Conservation (phyloP, 2,329 filamentous ascomycete species). For the Colletotrichum tropicale region DNA sequence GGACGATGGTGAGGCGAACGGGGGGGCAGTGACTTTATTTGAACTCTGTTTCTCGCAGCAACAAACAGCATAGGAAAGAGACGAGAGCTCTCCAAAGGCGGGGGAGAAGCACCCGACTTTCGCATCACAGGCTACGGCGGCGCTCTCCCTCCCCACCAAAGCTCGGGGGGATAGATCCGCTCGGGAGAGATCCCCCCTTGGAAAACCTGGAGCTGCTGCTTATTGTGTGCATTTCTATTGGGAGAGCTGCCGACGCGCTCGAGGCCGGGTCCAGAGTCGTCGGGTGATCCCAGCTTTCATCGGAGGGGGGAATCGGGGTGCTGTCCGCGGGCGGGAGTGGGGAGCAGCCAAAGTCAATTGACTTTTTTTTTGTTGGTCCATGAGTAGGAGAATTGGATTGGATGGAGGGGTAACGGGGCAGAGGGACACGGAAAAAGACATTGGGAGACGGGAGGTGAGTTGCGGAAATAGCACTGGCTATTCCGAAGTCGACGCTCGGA, state of each 20-base stretch:
- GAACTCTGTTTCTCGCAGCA: neutral
- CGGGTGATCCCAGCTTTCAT: neutral
- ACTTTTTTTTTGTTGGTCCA: neutral
- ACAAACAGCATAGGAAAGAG: neutral
- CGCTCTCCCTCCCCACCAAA: neutral
- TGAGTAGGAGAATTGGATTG: neutral
- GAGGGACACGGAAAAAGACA: neutral
- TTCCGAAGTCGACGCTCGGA: neutral
- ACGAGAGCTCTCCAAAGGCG: neutral
- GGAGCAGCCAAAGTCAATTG: neutral
- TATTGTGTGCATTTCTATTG: slow-evolving; percentile 8
- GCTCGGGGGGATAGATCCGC: neutral
- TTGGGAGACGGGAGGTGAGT: neutral
- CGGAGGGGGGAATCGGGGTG: slow-evolving; percentile 4
- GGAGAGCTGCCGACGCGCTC: neutral
- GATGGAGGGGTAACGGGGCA: neutral
- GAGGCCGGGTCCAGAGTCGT: neutral
- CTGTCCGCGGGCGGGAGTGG: slow-evolving; percentile 5
- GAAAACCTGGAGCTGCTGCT: neutral
- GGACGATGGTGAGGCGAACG: neutral
- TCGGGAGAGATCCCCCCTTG: neutral
- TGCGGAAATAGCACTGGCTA: neutral
- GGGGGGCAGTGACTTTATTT: neutral
- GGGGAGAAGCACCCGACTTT: neutral
- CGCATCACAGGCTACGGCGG: neutral